A percentile compares a stretch with the other conserved stretches of the same genome.
Conservation (phyloP, 176 grass and related monocot genomes). For the Ensete glaucum region DNA sequence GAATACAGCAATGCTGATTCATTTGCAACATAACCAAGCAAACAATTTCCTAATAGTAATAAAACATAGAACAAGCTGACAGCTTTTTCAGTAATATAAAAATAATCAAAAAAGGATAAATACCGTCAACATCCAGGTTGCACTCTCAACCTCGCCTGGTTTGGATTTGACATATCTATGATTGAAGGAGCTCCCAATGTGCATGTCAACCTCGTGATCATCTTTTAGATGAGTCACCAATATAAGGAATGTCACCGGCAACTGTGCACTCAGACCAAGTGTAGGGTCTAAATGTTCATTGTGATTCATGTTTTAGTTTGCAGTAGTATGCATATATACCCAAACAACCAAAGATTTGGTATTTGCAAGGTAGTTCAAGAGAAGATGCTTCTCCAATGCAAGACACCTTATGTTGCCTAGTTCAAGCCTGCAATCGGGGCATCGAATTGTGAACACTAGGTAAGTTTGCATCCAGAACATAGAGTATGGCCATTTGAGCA, state of each 20-base stretch:
- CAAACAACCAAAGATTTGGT: slow-evolving; percentile 7
- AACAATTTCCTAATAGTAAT: too few relatives aligned
- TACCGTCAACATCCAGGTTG: slow-evolving; percentile 20
- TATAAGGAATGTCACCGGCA: slow-evolving; percentile 5
- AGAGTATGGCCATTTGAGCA: slow-evolving; percentile 17
- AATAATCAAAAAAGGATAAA: not conserved
- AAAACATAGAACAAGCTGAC: too few relatives aligned
- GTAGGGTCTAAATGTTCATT: slow-evolving; percentile 7
- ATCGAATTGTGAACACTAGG: slow-evolving; percentile 17
- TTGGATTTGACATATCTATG: slow-evolving; percentile 12
- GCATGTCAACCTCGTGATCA: slow-evolving; percentile 24
- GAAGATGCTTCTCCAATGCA: slow-evolving; percentile 14
- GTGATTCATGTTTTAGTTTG: slow-evolving; percentile 16
- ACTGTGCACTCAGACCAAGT: slow-evolving; percentile 13
- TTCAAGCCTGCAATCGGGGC: slow-evolving; percentile 14
- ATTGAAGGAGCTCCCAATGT: slow-evolving; percentile 13
- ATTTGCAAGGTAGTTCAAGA: slow-evolving; percentile 15
- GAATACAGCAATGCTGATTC: too few relatives aligned
- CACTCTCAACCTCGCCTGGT: slow-evolving; percentile 14
- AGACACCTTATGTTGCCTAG: slow-evolving; percentile 16
- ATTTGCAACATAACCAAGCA: too few relatives aligned
- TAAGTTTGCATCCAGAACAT: slow-evolving; percentile 15
- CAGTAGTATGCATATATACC: slow-evolving; percentile 15
- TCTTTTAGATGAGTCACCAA: slow-evolving; percentile 13
- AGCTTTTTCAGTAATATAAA: not conserved